A percentile compares a stretch with the other conserved stretches of the same genome.
phyloP scores from a whole-genome alignment of 2,329 filamentous ascomycete species.

The Cercospora zeina region DNA sequence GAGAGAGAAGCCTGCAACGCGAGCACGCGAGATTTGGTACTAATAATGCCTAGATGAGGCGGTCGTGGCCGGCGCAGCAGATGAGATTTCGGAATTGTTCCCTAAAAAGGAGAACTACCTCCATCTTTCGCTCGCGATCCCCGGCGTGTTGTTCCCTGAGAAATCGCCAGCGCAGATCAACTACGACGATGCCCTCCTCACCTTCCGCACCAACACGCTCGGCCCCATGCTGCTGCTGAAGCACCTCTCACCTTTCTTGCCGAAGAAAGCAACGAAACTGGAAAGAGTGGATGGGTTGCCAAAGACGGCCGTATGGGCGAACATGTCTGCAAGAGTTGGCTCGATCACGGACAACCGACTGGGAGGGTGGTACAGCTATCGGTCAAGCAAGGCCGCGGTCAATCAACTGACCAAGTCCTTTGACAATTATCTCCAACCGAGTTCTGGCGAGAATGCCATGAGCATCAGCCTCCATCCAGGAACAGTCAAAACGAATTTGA shows the following conservation, averaged over 20 bases:
- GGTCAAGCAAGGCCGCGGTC: conserved; percentile 72
- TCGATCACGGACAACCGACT: conserved; percentile 69
- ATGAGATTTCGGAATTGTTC: conserved; percentile 40
- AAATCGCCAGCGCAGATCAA: conserved; percentile 68
- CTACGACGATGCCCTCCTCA: conserved; percentile 61
- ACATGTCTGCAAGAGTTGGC: conserved; percentile 76
- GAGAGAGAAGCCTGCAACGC: conserved; percentile 22
- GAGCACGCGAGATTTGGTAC: neutral
- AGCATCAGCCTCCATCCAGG: conserved; percentile 75
- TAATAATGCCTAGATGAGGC: conserved; percentile 55
- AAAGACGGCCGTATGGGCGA: conserved; percentile 63
- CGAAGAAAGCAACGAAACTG: conserved; percentile 55
- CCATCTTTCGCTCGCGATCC: conserved; percentile 67
- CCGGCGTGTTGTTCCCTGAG: conserved; percentile 72
- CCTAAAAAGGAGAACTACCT: conserved; percentile 56
- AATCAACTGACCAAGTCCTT: conserved; percentile 70
- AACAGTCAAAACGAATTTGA: conserved; percentile 74
- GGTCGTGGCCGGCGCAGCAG: conserved; percentile 59
- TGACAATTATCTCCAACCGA: conserved; percentile 63
- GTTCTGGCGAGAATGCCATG: conserved; percentile 63
- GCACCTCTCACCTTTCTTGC: conserved; percentile 69
- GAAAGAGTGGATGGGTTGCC: conserved; percentile 43
- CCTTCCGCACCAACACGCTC: conserved; percentile 71
- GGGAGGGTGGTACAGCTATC: conserved; percentile 82
- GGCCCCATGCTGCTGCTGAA: conserved; percentile 76